Evolutionary conservation across 1,284 basidiomycete genomes (phyloP).

Genomic region (Anthracocystis setariae): DNA sequence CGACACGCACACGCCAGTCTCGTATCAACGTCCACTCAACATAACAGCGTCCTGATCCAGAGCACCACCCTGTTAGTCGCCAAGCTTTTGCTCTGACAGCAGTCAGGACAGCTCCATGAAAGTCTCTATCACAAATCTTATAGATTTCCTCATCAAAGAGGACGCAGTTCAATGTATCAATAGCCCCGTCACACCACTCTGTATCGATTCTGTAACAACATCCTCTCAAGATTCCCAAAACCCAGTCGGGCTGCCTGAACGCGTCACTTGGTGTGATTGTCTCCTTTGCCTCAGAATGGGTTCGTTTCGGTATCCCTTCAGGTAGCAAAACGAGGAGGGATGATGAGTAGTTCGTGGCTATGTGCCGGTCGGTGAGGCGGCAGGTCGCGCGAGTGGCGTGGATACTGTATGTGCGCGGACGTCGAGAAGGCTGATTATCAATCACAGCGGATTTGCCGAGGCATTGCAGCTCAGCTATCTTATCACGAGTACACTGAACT

Average conservation of each 20-base stretch:
- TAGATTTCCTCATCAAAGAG: neutral
- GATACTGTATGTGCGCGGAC: too few relatives aligned
- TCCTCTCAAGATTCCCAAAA: too few relatives aligned
- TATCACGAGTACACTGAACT: too few relatives aligned
- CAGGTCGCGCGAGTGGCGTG: neutral
- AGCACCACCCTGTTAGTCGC: too few relatives aligned
- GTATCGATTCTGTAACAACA: slow-evolving; percentile 20
- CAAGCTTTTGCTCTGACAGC: too few relatives aligned
- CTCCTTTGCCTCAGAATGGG: neutral
- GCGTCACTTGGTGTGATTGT: too few relatives aligned
- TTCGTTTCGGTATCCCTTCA: neutral
- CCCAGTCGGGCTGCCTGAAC: too few relatives aligned
- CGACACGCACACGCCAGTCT: neutral
- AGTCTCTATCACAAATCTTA: neutral
- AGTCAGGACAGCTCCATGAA: neutral
- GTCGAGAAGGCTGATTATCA: slow-evolving; percentile 24
- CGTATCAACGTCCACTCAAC: too few relatives aligned
- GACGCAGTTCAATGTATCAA: slow-evolving; percentile 24
- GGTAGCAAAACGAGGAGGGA: too few relatives aligned
- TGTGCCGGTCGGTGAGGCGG: too few relatives aligned
- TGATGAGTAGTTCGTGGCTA: too few relatives aligned
- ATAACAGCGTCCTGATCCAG: too few relatives aligned
- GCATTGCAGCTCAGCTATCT: slow-evolving; percentile 19
- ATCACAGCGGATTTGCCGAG: slow-evolving; percentile 11
- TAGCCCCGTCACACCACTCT: slow-evolving; percentile 24